Evolutionary conservation across 257 asterid genomes (phyloP).

Genomic region (Nicotiana attenuata): DNA sequence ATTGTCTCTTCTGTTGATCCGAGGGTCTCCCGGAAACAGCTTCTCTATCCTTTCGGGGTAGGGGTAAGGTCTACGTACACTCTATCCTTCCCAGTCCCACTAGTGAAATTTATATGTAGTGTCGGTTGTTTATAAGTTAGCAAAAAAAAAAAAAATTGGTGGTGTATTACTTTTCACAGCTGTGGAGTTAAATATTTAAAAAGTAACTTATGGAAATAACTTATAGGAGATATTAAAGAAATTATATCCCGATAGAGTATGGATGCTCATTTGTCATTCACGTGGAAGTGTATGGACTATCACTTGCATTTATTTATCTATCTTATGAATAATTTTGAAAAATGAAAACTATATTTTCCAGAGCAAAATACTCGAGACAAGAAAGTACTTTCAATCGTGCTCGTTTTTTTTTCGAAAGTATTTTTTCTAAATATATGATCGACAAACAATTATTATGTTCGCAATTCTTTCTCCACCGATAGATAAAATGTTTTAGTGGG

Average conservation of each 20-base stretch:
- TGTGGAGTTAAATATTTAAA: no score
- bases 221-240: not conserved
- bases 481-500: no score
- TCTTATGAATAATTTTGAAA: not conserved
- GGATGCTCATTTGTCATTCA: conserved; percentile 1
- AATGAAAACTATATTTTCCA: not conserved
- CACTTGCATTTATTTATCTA: not conserved
- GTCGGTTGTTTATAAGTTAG: not conserved
- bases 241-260: not conserved
- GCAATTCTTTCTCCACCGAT: no score
- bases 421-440: no score
- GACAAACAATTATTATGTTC: no score
- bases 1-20: no score
- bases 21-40: no score
- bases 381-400: not conserved
- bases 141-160: not conserved
- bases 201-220: not conserved
- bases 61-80: no score
- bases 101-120: not conserved
- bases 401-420: no score
- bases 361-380: not conserved
- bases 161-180: no score
- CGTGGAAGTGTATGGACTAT: not conserved
- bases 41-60: no score
- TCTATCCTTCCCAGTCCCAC: no score